These are phyloP conservation scores for Auriscalpium orientale DNA, from an alignment of 768 basidiomycete genomes.

Conservation along the genomic window DNA sequence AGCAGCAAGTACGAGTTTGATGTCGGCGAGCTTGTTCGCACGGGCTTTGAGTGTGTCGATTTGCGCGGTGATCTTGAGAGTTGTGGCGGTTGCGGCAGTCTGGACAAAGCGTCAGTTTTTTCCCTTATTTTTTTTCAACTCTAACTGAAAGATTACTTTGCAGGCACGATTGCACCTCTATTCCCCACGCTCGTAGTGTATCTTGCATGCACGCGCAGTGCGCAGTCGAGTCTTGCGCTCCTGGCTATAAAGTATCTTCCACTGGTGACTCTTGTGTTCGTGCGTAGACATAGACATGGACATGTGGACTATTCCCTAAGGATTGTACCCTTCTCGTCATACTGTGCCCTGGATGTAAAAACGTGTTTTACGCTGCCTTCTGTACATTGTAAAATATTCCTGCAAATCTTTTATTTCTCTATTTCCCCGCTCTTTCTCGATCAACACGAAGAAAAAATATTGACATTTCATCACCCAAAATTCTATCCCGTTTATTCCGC, in stretches of 20 bases:
- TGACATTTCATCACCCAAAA: too few relatives aligned
- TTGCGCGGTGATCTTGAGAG: constrained; percentile 20
- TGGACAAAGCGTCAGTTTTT: constrained; percentile 6
- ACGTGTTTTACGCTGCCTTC: too few relatives aligned
- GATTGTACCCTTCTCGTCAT: too few relatives aligned
- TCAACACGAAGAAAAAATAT: too few relatives aligned
- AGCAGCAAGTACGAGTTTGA: neutral
- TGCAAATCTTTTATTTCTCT: too few relatives aligned
- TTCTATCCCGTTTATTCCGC: too few relatives aligned
- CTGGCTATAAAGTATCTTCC: constrained; percentile 16
- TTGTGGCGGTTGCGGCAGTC: constrained; percentile 25
- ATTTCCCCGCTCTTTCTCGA: too few relatives aligned
- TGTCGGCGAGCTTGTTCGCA: neutral
- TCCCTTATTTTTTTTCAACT: neutral
- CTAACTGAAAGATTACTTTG: neutral
- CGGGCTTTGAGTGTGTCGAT: constrained; percentile 25
- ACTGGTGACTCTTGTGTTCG: constrained; percentile 15
- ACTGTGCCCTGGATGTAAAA: too few relatives aligned
- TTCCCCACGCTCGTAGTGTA: constrained; percentile 19
- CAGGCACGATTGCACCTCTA: constrained; percentile 23
- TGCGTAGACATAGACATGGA: neutral
- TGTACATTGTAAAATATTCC: too few relatives aligned
- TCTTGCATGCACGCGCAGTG: constrained; percentile 22
- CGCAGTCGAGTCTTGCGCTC: constrained; percentile 19
- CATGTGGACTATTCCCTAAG: too few relatives aligned